phyloP scores from a whole-genome alignment of 2,329 filamentous ascomycete species.

The Penicillium sp. region DNA sequence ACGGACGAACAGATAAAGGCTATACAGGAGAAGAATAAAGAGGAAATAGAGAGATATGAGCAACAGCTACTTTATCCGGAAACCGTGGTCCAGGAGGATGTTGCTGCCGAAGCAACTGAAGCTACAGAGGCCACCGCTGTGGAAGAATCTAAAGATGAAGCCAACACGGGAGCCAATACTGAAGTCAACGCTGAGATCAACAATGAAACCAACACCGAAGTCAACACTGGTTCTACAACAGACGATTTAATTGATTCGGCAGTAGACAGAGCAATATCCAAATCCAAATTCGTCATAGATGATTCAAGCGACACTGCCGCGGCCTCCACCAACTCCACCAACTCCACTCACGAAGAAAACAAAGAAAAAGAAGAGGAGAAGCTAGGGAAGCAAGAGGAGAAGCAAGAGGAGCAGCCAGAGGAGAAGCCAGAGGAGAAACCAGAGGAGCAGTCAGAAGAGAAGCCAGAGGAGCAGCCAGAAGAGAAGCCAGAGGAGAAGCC shows the following conservation, averaged over 20 bases:
- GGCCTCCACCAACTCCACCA: not conserved
- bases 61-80: constrained; percentile 38
- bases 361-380: not conserved
- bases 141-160: not conserved
- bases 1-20: constrained; percentile 64
- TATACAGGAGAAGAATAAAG: constrained; percentile 67
- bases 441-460: constrained; percentile 15
- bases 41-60: constrained; percentile 66
- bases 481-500: constrained; percentile 9
- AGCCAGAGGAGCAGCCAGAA: too few species aligned
- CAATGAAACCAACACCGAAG: constrained; percentile 2
- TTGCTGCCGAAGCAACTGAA: constrained; percentile 10
- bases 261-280: not conserved
- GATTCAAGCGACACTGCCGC: not conserved
- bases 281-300: not conserved
- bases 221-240: not conserved
- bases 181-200: not conserved
- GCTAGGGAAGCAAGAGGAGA: constrained; percentile 10
- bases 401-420: constrained; percentile 3
- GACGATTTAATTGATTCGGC: constrained; percentile 10
- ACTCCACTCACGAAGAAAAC: not conserved
- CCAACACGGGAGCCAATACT: not conserved
- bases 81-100: constrained; percentile 14
- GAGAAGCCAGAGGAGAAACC: constrained; percentile 8
- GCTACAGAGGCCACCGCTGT: not conserved